A percentile compares a stretch with the other conserved stretches of the same genome.
These are phyloP conservation scores for Cucurbita pepo DNA, from an alignment of 306 rosid species.

Conservation along the genomic window DNA sequence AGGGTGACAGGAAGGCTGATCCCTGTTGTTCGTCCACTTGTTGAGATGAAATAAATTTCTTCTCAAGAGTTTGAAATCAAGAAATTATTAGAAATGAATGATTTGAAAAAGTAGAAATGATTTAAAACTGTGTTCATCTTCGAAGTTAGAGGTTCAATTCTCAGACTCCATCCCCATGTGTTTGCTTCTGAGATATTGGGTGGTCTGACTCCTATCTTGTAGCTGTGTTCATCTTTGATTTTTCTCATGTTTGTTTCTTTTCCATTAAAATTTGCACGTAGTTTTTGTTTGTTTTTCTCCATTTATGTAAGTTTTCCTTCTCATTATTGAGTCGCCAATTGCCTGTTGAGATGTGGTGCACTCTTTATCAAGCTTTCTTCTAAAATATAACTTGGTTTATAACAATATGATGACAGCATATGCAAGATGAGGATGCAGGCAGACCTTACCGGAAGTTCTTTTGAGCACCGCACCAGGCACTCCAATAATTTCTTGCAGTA, in stretches of 20 bases:
- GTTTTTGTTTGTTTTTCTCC: neutral
- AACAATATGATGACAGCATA: slow-evolving; percentile 34
- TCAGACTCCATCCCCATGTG: neutral
- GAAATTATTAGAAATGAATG: neutral
- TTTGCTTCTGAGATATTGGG: neutral
- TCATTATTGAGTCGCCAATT: neutral
- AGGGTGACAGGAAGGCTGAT: neutral
- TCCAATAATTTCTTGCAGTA: neutral
- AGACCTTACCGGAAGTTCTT: slow-evolving; percentile 74
- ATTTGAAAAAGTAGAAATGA: neutral
- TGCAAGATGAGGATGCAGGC: slow-evolving; percentile 92
- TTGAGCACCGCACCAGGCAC: slow-evolving; percentile 11
- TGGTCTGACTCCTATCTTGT: neutral
- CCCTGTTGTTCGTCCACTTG: neutral
- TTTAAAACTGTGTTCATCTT: neutral
- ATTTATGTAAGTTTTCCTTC: neutral
- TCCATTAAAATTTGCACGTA: neutral
- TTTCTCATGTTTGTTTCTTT: neutral
- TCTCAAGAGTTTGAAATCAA: neutral
- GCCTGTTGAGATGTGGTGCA: neutral
- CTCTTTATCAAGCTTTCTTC: neutral
- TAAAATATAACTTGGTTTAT: neutral
- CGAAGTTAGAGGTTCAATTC: neutral
- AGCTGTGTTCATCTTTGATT: neutral
- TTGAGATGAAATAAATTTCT: neutral